These are phyloP conservation scores for Przewalskia tangutica DNA, from an alignment of 257 asterid genomes.

Conservation along the genomic window DNA sequence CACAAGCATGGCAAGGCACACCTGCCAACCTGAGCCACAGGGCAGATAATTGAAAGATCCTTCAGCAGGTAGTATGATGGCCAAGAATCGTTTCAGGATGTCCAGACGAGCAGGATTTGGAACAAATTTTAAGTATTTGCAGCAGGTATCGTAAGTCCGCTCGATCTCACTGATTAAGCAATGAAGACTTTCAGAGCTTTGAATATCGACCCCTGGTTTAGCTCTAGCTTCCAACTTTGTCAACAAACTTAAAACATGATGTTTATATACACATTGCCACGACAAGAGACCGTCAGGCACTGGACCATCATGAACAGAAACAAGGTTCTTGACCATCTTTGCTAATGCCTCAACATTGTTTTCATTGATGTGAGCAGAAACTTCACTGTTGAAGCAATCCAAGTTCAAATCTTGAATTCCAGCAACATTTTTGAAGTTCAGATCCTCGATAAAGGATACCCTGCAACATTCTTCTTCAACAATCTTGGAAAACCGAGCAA, in stretches of 20 bases:
- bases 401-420: slow-evolving; percentile 61
- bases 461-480: slow-evolving; percentile 64
- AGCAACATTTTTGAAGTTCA: slow-evolving; percentile 76
- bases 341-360: slow-evolving; percentile 67
- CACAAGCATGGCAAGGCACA: slow-evolving; percentile 57
- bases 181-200: slow-evolving; percentile 42
- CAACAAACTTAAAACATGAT: slow-evolving; percentile 46
- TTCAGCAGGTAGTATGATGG: slow-evolving; percentile 36
- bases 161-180: slow-evolving; percentile 51
- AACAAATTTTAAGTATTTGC: slow-evolving; percentile 39
- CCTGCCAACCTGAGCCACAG: slow-evolving; percentile 45
- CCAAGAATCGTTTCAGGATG: slow-evolving; percentile 47
- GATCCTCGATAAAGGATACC: slow-evolving; percentile 57
- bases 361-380: slow-evolving; percentile 61
- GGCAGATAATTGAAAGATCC: slow-evolving; percentile 26
- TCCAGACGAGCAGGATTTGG: slow-evolving; percentile 41
- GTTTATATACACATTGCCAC: slow-evolving; percentile 50
- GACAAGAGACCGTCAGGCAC: slow-evolving; percentile 49
- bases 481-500: slow-evolving; percentile 43
- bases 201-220: slow-evolving; percentile 28
- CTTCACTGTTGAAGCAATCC: slow-evolving; percentile 55
- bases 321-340: slow-evolving; percentile 68
- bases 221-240: slow-evolving; percentile 49
- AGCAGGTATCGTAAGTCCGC: slow-evolving; percentile 40
- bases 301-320: slow-evolving; percentile 35